phyloP scores from a whole-genome alignment of 768 basidiomycete species.

The Auricularia sp. region DNA sequence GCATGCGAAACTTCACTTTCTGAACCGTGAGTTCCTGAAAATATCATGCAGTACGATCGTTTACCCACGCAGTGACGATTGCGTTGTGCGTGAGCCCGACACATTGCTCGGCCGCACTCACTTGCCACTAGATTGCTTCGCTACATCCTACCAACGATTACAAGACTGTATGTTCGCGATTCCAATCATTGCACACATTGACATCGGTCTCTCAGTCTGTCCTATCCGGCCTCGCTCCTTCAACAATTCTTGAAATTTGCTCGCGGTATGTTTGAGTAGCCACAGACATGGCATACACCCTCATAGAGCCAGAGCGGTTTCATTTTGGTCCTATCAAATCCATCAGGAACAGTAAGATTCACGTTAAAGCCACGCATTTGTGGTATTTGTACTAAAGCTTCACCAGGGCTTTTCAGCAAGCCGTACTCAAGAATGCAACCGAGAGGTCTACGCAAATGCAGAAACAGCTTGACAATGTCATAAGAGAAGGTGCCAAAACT shows the following conservation, averaged over 20 bases:
- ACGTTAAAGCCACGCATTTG: not conserved
- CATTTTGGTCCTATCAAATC: constrained; percentile 87
- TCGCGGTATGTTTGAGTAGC: constrained; percentile 40
- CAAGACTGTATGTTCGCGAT: constrained; percentile 55
- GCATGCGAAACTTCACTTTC: constrained; percentile 74
- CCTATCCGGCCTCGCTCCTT: constrained; percentile 68
- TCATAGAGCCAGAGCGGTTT: constrained; percentile 48
- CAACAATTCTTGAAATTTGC: constrained; percentile 71
- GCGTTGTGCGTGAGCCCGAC: constrained; percentile 5
- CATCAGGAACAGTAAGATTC: constrained; percentile 66
- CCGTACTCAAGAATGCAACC: constrained; percentile 67
- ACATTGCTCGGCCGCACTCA: constrained; percentile 34
- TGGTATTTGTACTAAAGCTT: not conserved
- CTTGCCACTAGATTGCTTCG: constrained; percentile 24
- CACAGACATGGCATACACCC: not conserved
- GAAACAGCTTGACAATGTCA: constrained; percentile 76
- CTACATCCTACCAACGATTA: constrained; percentile 83
- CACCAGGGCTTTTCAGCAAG: constrained; percentile 70
- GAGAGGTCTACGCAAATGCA: constrained; percentile 76
- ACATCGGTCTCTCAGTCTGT: constrained; percentile 48
- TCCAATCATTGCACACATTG: no score
- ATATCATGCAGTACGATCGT: not conserved
- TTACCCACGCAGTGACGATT: constrained; percentile 17
- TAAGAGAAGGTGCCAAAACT: constrained; percentile 62
- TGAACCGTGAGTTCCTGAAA: constrained; percentile 51